These are phyloP conservation scores for Vairimorpha necatrix DNA, from an alignment of 371 early-diverging fungal species.

Conservation along the genomic window DNA sequence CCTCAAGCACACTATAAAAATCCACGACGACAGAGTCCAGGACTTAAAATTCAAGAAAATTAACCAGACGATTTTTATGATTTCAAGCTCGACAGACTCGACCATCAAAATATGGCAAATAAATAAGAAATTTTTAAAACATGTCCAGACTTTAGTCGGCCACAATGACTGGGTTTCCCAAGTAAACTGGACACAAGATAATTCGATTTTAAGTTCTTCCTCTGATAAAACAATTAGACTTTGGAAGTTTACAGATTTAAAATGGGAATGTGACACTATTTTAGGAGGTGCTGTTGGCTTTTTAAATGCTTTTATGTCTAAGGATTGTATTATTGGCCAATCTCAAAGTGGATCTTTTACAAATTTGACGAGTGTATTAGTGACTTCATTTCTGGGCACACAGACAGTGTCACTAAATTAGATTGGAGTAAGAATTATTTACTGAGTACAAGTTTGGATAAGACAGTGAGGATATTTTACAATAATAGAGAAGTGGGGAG, in stretches of 20 bases:
- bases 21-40: slow-evolving; percentile 46
- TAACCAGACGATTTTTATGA: slow-evolving; percentile 11
- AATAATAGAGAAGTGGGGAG: slow-evolving; percentile 47
- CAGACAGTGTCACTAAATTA: slow-evolving; percentile 36
- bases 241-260: slow-evolving; percentile 31
- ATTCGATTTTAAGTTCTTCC: slow-evolving; percentile 33
- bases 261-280: slow-evolving; percentile 19
- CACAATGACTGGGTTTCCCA: slow-evolving; percentile 54
- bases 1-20: background rate
- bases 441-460: slow-evolving; percentile 46
- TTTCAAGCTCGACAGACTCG: slow-evolving; percentile 46
- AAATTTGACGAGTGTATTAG: slow-evolving; percentile 21
- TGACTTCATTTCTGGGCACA: slow-evolving; percentile 49
- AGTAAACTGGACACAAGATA: slow-evolving; percentile 36
- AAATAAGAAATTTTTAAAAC: background rate
- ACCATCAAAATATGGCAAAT: slow-evolving; percentile 50
- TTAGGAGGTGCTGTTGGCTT: slow-evolving; percentile 35
- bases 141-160: slow-evolving; percentile 46
- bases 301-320: slow-evolving; percentile 20
- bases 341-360: slow-evolving; percentile 50
- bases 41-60: slow-evolving; percentile 15
- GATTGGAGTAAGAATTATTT: slow-evolving; percentile 45
- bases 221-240: slow-evolving; percentile 45
- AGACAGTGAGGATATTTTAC: slow-evolving; percentile 52
- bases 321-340: slow-evolving; percentile 36